These are phyloP conservation scores for Quercus phellos DNA, from an alignment of 331 rosid genomes.

Conservation along the genomic window DNA sequence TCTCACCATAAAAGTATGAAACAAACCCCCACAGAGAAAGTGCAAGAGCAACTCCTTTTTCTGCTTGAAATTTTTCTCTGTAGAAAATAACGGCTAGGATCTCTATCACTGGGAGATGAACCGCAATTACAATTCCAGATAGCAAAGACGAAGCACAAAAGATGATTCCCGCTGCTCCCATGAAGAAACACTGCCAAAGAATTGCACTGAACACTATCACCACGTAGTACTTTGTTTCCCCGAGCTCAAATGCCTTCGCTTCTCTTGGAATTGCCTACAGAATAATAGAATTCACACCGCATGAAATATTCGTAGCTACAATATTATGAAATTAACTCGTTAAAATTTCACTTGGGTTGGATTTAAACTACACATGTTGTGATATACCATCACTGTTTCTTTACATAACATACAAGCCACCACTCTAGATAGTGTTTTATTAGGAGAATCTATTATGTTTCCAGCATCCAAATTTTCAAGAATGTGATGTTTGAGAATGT, in stretches of 20 bases:
- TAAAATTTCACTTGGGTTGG: too few relatives aligned
- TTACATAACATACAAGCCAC: too few relatives aligned
- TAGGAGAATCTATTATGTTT: too few relatives aligned
- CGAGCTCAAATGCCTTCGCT: constrained; percentile 42
- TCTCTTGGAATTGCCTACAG: constrained; percentile 61
- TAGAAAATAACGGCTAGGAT: constrained; percentile 57
- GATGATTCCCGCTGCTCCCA: constrained; percentile 70
- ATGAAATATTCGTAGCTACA: not conserved
- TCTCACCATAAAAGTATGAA: constrained; percentile 70
- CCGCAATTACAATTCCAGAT: constrained; percentile 53
- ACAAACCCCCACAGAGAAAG: constrained; percentile 78
- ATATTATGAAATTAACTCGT: too few relatives aligned
- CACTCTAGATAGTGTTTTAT: too few relatives aligned
- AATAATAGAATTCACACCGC: not conserved
- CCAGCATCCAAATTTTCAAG: too few relatives aligned
- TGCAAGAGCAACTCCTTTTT: constrained; percentile 63
- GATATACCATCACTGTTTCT: too few relatives aligned
- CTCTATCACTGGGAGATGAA: constrained; percentile 50
- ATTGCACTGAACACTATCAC: constrained; percentile 45
- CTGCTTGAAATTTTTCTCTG: constrained; percentile 58
- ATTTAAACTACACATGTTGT: too few relatives aligned
- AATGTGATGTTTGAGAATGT: too few relatives aligned
- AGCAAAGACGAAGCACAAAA: constrained; percentile 66
- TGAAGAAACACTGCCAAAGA: constrained; percentile 68
- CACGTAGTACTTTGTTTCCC: constrained; percentile 50